Base-by-base conservation (phyloP, 768 basidiomycete genomes). In the Mycena rosella region DNA sequence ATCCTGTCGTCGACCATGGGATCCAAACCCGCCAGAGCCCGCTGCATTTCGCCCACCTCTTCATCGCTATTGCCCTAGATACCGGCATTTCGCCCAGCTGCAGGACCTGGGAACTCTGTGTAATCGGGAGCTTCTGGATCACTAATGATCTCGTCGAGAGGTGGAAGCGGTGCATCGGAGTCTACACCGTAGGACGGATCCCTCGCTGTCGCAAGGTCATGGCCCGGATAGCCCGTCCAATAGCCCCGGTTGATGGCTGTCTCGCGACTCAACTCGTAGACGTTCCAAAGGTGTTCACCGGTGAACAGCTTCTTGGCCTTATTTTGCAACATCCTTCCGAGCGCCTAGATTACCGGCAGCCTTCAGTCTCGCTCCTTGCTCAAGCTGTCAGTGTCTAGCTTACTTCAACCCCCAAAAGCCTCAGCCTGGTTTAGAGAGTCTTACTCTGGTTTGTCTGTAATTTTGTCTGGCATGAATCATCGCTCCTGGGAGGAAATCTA, bases 171-270 rank as follows among this genome's bases (percentile, higher is more conserved):
- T 17, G 22, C 52, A 24, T 48, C 27, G 22, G 34, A 58, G 3
- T 70, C 68, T 8, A 49, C 68, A 57, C 66, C 71, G 51, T 68
- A 69, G 0, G 49, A 27, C 13, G 63, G 63, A 45, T 55, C 45
- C 15, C 26, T 26, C 0, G 70, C 74, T 2, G 32, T 56, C 0
- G 29, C 24, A 6, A 68, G 26, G 60, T 70, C 48, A 60, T 77
- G 76, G 10, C 74, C 76, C 2, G 71, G 66, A 57, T 77, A 71
- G 8, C 62, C 71, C 20, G 54, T 63, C 76, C 76, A 77, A 60
- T 75, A 76, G 0, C 76, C 76, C 32, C 65, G 57, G 64, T 65
- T 71, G 38, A 76, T 76, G 3, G 74, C 77, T 14, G 69, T 24
- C 47, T 72, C 62, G 13, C 69, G 59, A 49, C 74, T 76, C 18